Conservation (phyloP, 202 grass and related monocot genomes). For the Alloteropsis angusta region DNA sequence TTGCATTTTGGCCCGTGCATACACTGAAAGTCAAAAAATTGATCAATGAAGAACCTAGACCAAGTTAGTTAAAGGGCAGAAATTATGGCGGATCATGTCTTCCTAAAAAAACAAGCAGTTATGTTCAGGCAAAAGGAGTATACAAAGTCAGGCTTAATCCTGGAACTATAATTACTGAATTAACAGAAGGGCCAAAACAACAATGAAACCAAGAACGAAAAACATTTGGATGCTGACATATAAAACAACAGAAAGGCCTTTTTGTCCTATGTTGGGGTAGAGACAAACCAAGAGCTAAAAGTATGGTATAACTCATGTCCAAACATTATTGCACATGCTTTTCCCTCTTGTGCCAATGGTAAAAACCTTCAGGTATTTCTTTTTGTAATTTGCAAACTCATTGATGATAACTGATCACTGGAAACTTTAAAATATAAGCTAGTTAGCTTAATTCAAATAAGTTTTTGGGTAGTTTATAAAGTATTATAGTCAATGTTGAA, state of each 20-base stretch:
- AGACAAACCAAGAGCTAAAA: conserved; percentile 7
- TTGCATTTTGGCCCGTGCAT: conserved; percentile 97
- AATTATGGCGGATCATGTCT: not conserved
- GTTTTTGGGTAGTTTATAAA: not conserved
- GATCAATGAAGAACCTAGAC: not conserved
- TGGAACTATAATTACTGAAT: not conserved
- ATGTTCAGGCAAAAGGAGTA: too few species aligned
- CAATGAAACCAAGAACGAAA: not conserved
- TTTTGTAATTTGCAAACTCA: not conserved
- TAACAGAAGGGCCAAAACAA: not conserved
- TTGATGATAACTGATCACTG: not conserved
- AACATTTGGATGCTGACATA: not conserved
- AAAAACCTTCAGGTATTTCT: not conserved
- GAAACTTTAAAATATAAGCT: not conserved
- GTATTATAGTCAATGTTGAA: not conserved
- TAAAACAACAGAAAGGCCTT: not conserved
- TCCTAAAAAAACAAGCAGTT: not conserved
- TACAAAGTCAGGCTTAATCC: not conserved
- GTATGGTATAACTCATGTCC: not conserved
- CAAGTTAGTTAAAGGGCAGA: conserved; percentile 15
- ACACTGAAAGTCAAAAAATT: conserved; percentile 50
- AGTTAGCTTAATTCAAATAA: not conserved
- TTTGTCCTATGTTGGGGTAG: not conserved
- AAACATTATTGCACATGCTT: not conserved
- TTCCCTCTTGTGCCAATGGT: not conserved